These are phyloP conservation scores for Penicillium robsamsonii DNA, from an alignment of 495 filamentous ascomycete species.

Conservation along the genomic window DNA sequence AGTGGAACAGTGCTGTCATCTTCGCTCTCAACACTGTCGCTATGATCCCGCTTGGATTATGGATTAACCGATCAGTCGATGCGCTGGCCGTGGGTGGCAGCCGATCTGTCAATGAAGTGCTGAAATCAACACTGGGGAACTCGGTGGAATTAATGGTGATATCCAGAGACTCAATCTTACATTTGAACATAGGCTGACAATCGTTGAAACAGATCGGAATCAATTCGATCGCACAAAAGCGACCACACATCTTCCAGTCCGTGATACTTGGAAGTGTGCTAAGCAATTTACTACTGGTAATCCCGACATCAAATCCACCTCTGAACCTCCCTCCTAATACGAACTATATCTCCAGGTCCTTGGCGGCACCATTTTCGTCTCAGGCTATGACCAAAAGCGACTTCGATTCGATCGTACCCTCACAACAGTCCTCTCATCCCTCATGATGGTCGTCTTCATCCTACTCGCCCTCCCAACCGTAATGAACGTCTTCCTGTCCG, in stretches of 20 bases:
- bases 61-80: constrained; percentile 20
- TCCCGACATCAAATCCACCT: background rate
- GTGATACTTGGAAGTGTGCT: constrained; percentile 26
- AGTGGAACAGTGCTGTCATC: constrained; percentile 5
- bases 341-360: constrained; percentile 15
- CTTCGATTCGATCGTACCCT: constrained; percentile 25
- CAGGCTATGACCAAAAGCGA: constrained; percentile 23
- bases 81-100: constrained; percentile 13
- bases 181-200: background rate
- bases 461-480: constrained; percentile 25
- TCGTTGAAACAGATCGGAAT: constrained; percentile 16
- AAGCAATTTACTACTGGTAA: constrained; percentile 25
- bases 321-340: background rate
- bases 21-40: constrained; percentile 24
- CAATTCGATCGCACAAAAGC: constrained; percentile 14
- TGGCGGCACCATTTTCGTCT: constrained; percentile 21
- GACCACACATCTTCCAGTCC: constrained; percentile 17
- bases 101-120: constrained; percentile 16
- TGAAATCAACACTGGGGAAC: constrained; percentile 32
- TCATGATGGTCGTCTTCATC: constrained; percentile 27
- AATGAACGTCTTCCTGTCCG: constrained; percentile 26
- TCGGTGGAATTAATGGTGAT: constrained; percentile 27
- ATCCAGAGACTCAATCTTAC: background rate
- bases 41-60: constrained; percentile 16
- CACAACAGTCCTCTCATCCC: constrained; percentile 25